Base-by-base conservation (phyloP, 352 stramenopile species). In the Thraustochytrium striatum region DNA sequence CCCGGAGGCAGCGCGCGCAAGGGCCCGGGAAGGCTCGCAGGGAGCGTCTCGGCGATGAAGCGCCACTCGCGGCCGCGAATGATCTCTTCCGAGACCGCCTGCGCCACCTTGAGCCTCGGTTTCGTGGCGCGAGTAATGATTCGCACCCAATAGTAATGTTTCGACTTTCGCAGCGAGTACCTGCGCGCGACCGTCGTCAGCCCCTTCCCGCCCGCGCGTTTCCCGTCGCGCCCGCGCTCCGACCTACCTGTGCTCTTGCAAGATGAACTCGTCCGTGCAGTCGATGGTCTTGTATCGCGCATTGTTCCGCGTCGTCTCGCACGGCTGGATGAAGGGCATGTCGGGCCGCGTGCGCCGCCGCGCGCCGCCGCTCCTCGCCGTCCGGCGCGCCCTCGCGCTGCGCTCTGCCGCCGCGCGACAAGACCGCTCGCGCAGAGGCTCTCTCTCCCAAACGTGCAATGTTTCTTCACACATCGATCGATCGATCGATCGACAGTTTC, bases 321-420 rank as follows among this genome's bases (percentile, higher is more conserved):
- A 30, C 5, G 65, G 65, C 3, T 75, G 65, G n/a, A 75, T 7
- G 65, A 75, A 75, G 41, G 65, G 65, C 65, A 75, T 75, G 33
- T 16, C 19, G 25, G 25, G 9, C 33, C 19, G 19, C 53, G 5
- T 61, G 25, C 19, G 5, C 5, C 33, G 33, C 5, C 53, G 25
- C 25, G n/a, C n/a, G n/a, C n/a, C n/a, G n/a, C n/a, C n/a, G n/a
- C n/a, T n/a, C n/a, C n/a, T n/a, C n/a, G n/a, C n/a, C n/a, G n/a
- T n/a, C n/a, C n/a, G n/a, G n/a, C n/a, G n/a, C n/a, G n/a, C n/a
- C n/a, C n/a, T n/a, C n/a, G n/a, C n/a, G n/a, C n/a, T n/a, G n/a
- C n/a, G n/a, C n/a, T n/a, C n/a, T n/a, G n/a, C n/a, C n/a, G n/a
- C n/a, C 16, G 16, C 25, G 25, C 16, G 47, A 55, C 47, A 21